phyloP scores from a whole-genome alignment of 176 grass and related monocot genomes.

The Bolboschoenus planiculmis region DNA sequence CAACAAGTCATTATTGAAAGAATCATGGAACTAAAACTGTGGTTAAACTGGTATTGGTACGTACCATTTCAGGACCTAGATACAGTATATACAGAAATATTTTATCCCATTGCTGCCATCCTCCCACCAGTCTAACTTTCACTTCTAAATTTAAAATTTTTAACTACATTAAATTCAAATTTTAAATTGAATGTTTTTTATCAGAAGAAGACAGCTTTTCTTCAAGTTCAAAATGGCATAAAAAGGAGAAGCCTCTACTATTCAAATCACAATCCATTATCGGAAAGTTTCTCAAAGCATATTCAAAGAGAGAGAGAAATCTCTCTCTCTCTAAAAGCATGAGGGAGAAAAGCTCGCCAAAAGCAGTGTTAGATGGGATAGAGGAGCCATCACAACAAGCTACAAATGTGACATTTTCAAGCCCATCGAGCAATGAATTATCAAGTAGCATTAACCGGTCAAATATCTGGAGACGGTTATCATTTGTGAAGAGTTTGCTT shows the following conservation, averaged over 20 bases:
- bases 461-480: conserved; percentile 66
- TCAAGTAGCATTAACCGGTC: conserved; percentile 30
- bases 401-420: conserved; percentile 51
- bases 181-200: not conserved
- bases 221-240: conserved; percentile 55
- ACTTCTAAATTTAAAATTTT: not conserved
- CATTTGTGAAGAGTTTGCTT: conserved; percentile 58
- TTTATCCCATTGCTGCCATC: not conserved
- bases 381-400: conserved; percentile 18
- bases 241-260: conserved; percentile 27
- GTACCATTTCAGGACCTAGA: conserved; percentile 12
- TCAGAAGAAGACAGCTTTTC: conserved; percentile 38
- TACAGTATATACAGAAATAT: not conserved
- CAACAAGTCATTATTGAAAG: not conserved
- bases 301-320: conserved; percentile 37
- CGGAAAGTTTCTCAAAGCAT: conserved; percentile 58
- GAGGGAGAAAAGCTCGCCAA: conserved; percentile 63
- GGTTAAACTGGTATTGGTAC: not conserved
- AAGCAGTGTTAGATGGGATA: conserved; percentile 57
- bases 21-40: not conserved
- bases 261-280: conserved; percentile 31
- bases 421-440: conserved; percentile 42
- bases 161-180: not conserved
- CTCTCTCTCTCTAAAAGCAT: conserved; percentile 24
- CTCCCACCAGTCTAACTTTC: not conserved